Percentiles rank a stretch among this genome's conserved stretches.
These are phyloP conservation scores for Camelina sativa DNA, from an alignment of 345 rosid species.

Conservation along the genomic window DNA sequence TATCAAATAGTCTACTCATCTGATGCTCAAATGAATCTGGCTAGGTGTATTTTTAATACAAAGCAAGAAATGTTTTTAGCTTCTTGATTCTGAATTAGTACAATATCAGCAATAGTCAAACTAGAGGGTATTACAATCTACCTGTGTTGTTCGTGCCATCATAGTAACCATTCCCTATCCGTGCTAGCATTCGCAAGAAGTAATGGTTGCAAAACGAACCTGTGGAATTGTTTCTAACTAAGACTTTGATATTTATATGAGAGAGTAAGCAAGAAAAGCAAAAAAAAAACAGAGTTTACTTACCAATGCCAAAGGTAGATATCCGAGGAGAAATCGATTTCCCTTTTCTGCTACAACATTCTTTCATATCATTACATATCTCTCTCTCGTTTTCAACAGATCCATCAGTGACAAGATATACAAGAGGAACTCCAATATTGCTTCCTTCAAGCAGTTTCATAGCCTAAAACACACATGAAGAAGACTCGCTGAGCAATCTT, in stretches of 20 bases:
- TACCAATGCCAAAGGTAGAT: constrained; percentile 89
- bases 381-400: constrained; percentile 82
- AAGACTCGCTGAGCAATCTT: constrained; percentile 5
- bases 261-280: background rate
- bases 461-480: constrained; percentile 57
- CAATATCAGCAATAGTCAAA: background rate
- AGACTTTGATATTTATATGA: constrained; percentile 6
- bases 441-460: constrained; percentile 68
- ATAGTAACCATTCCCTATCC: constrained; percentile 73
- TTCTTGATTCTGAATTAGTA: constrained; percentile 4
- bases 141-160: constrained; percentile 73
- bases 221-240: constrained; percentile 34
- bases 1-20: constrained; percentile 61
- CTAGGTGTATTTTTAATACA: constrained; percentile 35
- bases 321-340: constrained; percentile 70
- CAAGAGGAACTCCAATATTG: constrained; percentile 61
- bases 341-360: constrained; percentile 42
- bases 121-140: constrained; percentile 13
- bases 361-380: constrained; percentile 68
- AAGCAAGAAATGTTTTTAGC: constrained; percentile 8
- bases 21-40: constrained; percentile 68
- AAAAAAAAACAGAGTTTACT: constrained; percentile 2
- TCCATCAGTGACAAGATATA: constrained; percentile 92
- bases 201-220: constrained; percentile 88
- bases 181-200: constrained; percentile 84